A percentile compares a stretch with the other conserved stretches of the same genome.
phyloP scores from a whole-genome alignment of 257 asterid species.

The Thymus mandschuricus region DNA sequence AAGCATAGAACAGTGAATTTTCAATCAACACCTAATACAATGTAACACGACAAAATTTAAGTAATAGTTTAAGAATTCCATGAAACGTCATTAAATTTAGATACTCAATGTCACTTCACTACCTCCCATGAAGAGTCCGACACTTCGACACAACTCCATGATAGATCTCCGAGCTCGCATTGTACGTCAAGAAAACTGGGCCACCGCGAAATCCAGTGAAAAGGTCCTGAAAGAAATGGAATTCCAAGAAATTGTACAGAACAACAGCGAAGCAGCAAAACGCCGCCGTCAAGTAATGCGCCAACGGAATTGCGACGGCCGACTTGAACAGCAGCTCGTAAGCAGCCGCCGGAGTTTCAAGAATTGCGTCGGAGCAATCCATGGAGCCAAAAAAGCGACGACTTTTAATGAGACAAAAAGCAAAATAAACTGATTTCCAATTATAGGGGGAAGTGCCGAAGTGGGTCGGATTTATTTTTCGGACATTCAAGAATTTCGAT shows the following conservation, averaged over 20 bases:
- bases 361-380: constrained; percentile 51
- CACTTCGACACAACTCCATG: constrained; percentile 69
- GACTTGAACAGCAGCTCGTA: constrained; percentile 48
- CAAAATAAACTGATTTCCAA: neutral
- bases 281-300: constrained; percentile 48
- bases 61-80: neutral
- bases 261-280: constrained; percentile 34
- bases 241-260: constrained; percentile 71
- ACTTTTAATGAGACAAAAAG: constrained; percentile 1
- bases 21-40: neutral
- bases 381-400: constrained; percentile 29
- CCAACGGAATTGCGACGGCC: constrained; percentile 47
- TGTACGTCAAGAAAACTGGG: constrained; percentile 52
- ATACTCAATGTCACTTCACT: neutral
- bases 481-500: constrained; percentile 10
- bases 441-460: neutral
- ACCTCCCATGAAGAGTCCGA: constrained; percentile 61
- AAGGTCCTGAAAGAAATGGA: constrained; percentile 64
- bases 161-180: constrained; percentile 57
- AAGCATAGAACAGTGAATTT: neutral
- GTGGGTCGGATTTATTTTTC: constrained; percentile 21
- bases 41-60: neutral
- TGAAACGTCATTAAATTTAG: constrained; percentile 17
- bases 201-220: constrained; percentile 65
- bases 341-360: constrained; percentile 46